Conservation (phyloP, 192 early-diverging fungal species). For the Diversispora eburnea region DNA sequence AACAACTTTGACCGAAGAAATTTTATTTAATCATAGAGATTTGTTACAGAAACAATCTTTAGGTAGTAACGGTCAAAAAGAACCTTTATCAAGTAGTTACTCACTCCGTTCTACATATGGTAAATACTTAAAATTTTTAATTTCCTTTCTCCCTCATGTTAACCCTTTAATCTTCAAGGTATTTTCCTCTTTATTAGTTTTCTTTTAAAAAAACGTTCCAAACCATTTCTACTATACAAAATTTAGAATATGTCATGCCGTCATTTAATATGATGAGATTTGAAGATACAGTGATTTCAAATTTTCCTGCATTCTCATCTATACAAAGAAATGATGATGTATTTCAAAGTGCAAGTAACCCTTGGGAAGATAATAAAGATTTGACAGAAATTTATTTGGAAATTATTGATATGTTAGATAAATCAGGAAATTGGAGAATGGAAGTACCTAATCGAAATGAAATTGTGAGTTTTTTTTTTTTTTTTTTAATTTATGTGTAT, state of each 20-base stretch:
- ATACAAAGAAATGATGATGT: constrained; percentile 15
- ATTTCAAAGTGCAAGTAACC: constrained; percentile 29
- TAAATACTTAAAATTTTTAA: background rate
- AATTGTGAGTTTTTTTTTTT: background rate
- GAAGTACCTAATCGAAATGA: constrained; percentile 13
- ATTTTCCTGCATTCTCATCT: background rate
- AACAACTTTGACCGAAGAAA: constrained; percentile 9
- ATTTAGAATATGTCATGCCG: background rate
- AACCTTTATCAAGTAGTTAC: no score
- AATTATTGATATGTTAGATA: constrained; percentile 24
- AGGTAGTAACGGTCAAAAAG: background rate
- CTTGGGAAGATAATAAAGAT: constrained; percentile 20
- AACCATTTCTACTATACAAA: no score
- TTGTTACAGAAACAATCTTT: constrained; percentile 10
- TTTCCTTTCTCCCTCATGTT: background rate
- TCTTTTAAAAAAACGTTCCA: no score
- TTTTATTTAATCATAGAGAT: constrained; percentile 27
- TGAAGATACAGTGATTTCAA: constrained; percentile 4
- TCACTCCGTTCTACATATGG: constrained; percentile 18
- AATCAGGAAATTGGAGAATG: constrained; percentile 23
- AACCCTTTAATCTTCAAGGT: no score
- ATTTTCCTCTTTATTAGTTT: no score
- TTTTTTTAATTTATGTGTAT: background rate
- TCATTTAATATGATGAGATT: background rate
- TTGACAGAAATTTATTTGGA: constrained; percentile 9